Base-by-base conservation (phyloP, 352 stramenopile species). In the Globisporangium spiculum region DNA sequence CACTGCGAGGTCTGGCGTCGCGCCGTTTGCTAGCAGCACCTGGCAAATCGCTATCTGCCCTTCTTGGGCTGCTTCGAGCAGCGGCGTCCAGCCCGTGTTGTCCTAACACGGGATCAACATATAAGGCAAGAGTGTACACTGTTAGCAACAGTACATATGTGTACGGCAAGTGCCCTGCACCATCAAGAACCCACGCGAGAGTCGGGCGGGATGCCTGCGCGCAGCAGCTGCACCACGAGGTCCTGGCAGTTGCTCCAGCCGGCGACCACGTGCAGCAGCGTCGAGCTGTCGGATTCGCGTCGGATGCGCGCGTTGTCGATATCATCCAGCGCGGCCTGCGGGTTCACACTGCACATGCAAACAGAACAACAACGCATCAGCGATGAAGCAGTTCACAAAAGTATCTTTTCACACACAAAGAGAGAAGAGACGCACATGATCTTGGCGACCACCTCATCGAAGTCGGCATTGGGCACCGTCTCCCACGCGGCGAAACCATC, bases 61-160 rank as follows among this genome's bases (percentile, higher is more conserved):
- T 71, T 88, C 80, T 30, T 91, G 80, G 0, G 79, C 74, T 1
- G 80, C 83, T 52, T 91, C 83, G 4, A 91, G 77, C 64, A 89
- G 65, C 41, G 83, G 79, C 57, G 79, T 89, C 83, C 83, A 89
- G 30, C 80, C 82, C 8, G 72, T 74, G 34, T 71, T 65, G 63
- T 89, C 79, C 60, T 78, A 46, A 4, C 3, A 38, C 18, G 10
- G 16, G 1, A 36, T 1, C 27, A 22, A 18, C 18, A 59, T 2
- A 20, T 8, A 38, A 34, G 9, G 18, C 32, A 36, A 24, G 12
- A 36, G 18, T 4, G 26, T 6, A 14, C 9, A 7, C 12, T 32
- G 6, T 27, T 50, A 59, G 20, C 20, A 12, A 24, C 18, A 8
- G 27, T 30, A 1, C 3, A 46, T 1, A 38, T 4, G 24, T 5